Conservation (phyloP, 2,329 filamentous ascomycete species). For the Botrytis deweyae region DNA sequence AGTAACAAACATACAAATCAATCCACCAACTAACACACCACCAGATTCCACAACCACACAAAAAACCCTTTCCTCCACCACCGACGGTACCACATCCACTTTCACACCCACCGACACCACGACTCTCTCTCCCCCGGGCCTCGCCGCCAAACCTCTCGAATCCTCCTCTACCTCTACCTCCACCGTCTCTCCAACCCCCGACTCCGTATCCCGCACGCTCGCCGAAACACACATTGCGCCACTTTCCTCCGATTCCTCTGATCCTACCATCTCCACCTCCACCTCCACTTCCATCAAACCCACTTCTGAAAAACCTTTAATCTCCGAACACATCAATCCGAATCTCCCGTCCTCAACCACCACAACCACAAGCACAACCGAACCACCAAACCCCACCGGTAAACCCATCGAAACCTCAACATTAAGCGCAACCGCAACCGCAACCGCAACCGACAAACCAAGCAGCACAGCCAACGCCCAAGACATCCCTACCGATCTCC, state of each 20-base stretch:
- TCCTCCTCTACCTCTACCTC: not conserved
- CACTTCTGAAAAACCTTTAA: not conserved
- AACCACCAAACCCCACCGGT: no score
- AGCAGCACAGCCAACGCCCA: slow-evolving; percentile 24
- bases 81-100: not conserved
- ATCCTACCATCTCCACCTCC: not conserved
- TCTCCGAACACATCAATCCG: not conserved
- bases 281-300: not conserved
- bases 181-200: not conserved
- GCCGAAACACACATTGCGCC: not conserved
- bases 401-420: no score
- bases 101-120: not conserved
- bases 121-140: not conserved
- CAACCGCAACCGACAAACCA: slow-evolving; percentile 23
- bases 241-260: not conserved
- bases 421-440: no score
- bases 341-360: not conserved
- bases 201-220: not conserved
- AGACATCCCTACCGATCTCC: not conserved
- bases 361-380: no score
- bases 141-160: not conserved
- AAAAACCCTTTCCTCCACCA: not conserved
- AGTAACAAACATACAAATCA: no score
- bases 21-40: not conserved
- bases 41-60: not conserved